Evolutionary conservation across 1,284 basidiomycete species (phyloP), one percentile per base, ranked within the genome.

Genomic region (Papiliotrema fonsecae): DNA sequence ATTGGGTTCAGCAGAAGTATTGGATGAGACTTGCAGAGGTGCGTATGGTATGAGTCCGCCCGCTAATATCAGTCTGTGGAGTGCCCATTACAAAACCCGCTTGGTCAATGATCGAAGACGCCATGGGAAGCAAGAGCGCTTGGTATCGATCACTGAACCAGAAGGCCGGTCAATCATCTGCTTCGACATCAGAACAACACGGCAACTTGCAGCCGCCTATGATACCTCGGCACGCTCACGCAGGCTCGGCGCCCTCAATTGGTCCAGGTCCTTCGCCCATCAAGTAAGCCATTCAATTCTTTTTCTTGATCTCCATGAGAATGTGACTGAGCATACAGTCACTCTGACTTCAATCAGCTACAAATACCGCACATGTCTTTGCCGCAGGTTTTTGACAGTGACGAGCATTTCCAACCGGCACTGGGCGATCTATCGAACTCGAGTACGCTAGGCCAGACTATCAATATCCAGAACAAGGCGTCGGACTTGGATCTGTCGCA

Each of bases 51-150:
- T 10, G 4, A 21, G n/a, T 31, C 22, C 9, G 10, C 10, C n/a
- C n/a, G 14, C 41, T 43, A 14, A 32, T 30, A 13, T 11, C 16
- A 43, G 41, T 43, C 4, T 43, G 41, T 16, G 41, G 28, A 13
- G 26, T 43, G 13, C 41, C 41, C 16, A 43, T 43, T 16, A 43
- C 41, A 5, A 43, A 43, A 43, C 41, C 41, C 3, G 41, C 41
- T 21, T 43, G 41, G 41, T 43, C 41, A 18, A 43, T 43, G 41
- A 43, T 43, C n/a, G 41, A 43, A 22, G 41, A 43, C 24, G 41
- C 41, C 16, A 43, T 43, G 41, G 41, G 41, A 4, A 31, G 27
- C 6, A 43, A 43, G 18, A 31, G 28, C 28, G 41, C 41, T 5
- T 43, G 41, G 41, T 43, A 43, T 16, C 41, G 41, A 22, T 43